phyloP scores from a whole-genome alignment of 2,329 filamentous ascomycete species.

The Fusarium xylarioides region DNA sequence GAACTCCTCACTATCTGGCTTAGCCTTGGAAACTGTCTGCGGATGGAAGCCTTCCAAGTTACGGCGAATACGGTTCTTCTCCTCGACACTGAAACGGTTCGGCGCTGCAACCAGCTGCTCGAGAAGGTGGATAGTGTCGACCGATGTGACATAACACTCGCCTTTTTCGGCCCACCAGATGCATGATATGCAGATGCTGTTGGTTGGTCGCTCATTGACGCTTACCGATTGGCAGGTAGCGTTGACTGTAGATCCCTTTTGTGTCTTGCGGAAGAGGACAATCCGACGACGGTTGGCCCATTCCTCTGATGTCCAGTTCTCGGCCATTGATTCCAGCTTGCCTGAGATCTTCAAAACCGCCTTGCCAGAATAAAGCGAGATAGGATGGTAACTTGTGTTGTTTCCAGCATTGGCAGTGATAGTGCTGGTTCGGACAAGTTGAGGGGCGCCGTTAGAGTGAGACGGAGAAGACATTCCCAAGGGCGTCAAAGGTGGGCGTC shows the following conservation, averaged over 20 bases:
- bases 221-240: constrained; percentile 82
- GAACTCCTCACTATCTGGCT: constrained; percentile 92
- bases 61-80: constrained; percentile 96
- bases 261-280: constrained; percentile 86
- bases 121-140: constrained; percentile 95
- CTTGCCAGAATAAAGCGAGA: constrained; percentile 84
- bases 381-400: constrained; percentile 73
- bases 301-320: constrained; percentile 85
- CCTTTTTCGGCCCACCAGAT: constrained; percentile 95
- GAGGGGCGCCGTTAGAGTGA: constrained; percentile 49
- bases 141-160: constrained; percentile 93
- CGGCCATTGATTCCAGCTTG: constrained; percentile 84
- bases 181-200: constrained; percentile 95
- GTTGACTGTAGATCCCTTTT: constrained; percentile 82
- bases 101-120: constrained; percentile 83
- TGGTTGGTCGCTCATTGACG: constrained; percentile 79
- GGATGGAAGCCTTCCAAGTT: constrained; percentile 96
- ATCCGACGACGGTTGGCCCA: constrained; percentile 81
- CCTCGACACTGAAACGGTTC: constrained; percentile 89
- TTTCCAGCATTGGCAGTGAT: constrained; percentile 51
- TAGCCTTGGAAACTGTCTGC: constrained; percentile 91
- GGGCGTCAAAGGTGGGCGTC: constrained; percentile 57
- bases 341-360: constrained; percentile 86
- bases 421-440: constrained; percentile 66
- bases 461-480: constrained; percentile 58